phyloP scores from a whole-genome alignment of 306 rosid genomes.

The Acacia confusa region DNA sequence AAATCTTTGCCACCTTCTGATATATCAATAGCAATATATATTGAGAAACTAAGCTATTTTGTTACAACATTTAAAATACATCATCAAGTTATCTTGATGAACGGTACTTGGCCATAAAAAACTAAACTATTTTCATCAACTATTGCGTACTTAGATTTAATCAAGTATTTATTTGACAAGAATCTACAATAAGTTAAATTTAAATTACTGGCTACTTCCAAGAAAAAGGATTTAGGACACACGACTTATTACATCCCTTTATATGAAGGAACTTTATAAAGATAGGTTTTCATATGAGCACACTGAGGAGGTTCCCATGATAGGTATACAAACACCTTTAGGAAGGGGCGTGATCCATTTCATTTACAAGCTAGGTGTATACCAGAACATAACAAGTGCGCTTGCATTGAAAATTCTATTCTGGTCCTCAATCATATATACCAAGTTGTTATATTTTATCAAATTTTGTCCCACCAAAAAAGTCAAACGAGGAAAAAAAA shows the following conservation, averaged over 20 bases:
- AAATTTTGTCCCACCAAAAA: slow-evolving; percentile 17
- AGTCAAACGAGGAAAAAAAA: slow-evolving; percentile 18
- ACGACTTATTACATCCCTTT: slow-evolving; percentile 9
- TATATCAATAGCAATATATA: slow-evolving; percentile 13
- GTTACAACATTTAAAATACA: neutral
- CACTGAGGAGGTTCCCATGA: slow-evolving; percentile 1
- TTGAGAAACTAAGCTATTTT: neutral
- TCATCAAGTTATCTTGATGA: neutral
- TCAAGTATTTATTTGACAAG: slow-evolving; percentile 14
- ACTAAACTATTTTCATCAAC: slow-evolving; percentile 6
- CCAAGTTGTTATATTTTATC: neutral
- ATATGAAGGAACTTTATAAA: slow-evolving; percentile 15
- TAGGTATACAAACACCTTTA: slow-evolving; percentile 17
- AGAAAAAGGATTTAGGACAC: neutral
- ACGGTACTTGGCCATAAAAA: neutral
- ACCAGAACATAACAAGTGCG: neutral
- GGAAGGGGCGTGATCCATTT: slow-evolving; percentile 19
- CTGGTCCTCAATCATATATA: slow-evolving; percentile 12
- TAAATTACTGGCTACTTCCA: neutral
- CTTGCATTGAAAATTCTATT: slow-evolving; percentile 3
- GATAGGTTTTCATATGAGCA: slow-evolving; percentile 16
- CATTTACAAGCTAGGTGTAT: slow-evolving; percentile 8
- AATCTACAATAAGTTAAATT: slow-evolving; percentile 13
- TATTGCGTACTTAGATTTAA: neutral
- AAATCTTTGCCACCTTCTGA: slow-evolving; percentile 2